Evolutionary conservation across 2,329 filamentous ascomycete genomes (phyloP), one percentile per base, ranked within the genome.

Genomic region (Pseudopyricularia javanii): DNA sequence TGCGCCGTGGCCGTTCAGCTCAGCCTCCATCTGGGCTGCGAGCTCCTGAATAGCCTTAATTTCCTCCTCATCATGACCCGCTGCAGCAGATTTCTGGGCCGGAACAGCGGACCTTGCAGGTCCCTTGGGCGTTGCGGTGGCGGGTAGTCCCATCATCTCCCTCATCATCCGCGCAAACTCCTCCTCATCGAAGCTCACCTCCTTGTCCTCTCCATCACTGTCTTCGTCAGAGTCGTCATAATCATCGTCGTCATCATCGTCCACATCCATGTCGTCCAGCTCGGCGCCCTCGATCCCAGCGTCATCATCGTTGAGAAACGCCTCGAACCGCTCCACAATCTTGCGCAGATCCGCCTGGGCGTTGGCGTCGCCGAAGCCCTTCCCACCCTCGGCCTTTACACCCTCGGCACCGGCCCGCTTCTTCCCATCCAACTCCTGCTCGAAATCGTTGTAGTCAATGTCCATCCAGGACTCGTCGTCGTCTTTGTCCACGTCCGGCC

Each of bases 391-490:
- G 28, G 45, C 53, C 35, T 53, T 72, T 57, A 70, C 26, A 11
- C 26, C 11, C 26, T 7, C 12, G 33, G 12, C 48, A 28, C 17
- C 34, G 2, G 32, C 32, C 15, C 35, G 30, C 67, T 52, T 74
- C 66, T 1, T 58, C 58, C 52, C 52, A 14, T 50, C 22, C 14
- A 53, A 45, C 47, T 53, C 52, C 14, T 26, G 34, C 11, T 53
- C 47, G 17, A 53, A 89, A 56, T 96, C 90, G 17, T 85, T 78
- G 59, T 89, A 96, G 62, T 91, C 83, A 54, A 98, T 94, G 60
- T 97, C 84, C 58, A 98, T 74, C 93, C 93, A 98, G 22, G 79
- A 76, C 60, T 97, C 93, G 59, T 90, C 82, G 56, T 97, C 91
- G 50, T 91, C 80, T n/a, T 71, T 75, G 30, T 72, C 68, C 3